These are phyloP conservation scores for Paratinospora sagittata DNA, from an alignment of 164 flowering plant species.

Conservation along the genomic window DNA sequence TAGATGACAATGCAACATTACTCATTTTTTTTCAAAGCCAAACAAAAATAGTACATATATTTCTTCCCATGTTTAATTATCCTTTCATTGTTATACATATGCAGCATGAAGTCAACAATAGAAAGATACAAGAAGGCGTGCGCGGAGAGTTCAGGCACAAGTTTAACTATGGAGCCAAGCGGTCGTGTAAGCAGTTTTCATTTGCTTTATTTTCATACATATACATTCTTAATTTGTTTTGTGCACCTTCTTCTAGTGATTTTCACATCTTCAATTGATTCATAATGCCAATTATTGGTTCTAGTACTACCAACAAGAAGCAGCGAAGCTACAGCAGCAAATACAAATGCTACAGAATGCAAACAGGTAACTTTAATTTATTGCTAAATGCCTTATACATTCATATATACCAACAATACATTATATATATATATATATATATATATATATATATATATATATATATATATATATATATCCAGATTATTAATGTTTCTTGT, in stretches of 20 bases:
- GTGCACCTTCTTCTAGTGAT: background rate
- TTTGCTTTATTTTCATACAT: background rate
- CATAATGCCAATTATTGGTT: background rate
- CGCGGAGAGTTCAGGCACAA: constrained; percentile 41
- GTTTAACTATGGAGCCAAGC: constrained; percentile 43
- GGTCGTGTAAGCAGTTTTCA: constrained; percentile 40
- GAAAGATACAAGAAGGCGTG: constrained; percentile 79
- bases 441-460: too few species aligned
- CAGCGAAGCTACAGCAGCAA: constrained; percentile 68
- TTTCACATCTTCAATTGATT: background rate
- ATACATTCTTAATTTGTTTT: background rate
- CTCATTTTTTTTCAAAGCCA: background rate
- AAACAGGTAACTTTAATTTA: constrained; percentile 45
- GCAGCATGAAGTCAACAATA: constrained; percentile 65
- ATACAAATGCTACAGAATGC: constrained; percentile 73
- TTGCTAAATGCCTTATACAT: background rate
- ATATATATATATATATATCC: too few species aligned
- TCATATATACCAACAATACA: too few species aligned
- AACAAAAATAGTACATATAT: background rate
- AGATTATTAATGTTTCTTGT: background rate
- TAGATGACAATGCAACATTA: too few species aligned
- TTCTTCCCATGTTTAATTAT: background rate
- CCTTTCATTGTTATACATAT: background rate
- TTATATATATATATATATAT: too few species aligned
- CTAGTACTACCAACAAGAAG: constrained; percentile 78